Evolutionary conservation across 305 asterid species (phyloP), one percentile per base, ranked within the genome.

Genomic region (Fraxinus sp.): DNA sequence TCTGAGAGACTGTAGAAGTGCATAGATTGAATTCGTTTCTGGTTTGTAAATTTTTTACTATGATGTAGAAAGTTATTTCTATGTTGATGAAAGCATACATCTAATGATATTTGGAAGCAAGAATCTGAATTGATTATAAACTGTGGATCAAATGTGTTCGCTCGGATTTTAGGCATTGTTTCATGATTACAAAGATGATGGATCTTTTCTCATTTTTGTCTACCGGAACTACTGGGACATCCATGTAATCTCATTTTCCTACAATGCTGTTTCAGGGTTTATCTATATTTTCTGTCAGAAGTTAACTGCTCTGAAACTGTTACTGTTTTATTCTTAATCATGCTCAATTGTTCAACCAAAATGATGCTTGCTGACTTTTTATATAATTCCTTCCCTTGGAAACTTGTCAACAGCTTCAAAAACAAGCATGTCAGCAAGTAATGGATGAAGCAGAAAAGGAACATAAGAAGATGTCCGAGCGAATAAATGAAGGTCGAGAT

Each of bases 371-470:
- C 10, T 77, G 9, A n/a, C 33, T 75, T 64, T 64, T 62, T 82
- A 74, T 77, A 30, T 33, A 52, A 24, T 78, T 74, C 13, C 16
- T 79, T 41, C 74, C 76, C 68, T 85, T 85, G 30, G 35, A 55
- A 78, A 36, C 44, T 66, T 72, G 68, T 55, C 44, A 52, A 87
- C 91, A 95, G 99, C 86, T 92, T 35, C 98, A 93, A 84, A 88
- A 88, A 81, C 98, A 95, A 86, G 91, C 90, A 39, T 92, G 97
- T 82, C 93, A 93, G 88, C 89, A 92, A 83, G 78, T 90, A 77
- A 82, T 87, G 90, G 97, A 92, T 80, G 97, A 93, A 88, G 93
- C 92, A 66, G 98, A 94, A 68, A 92, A 82, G 88, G 98, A 93
- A 46, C 84, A 86, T 81, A 90, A 92, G 91, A 92, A 91, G 87